Base-by-base conservation (phyloP, 148 eudicot genomes). In the Rhododendron molle region DNA sequence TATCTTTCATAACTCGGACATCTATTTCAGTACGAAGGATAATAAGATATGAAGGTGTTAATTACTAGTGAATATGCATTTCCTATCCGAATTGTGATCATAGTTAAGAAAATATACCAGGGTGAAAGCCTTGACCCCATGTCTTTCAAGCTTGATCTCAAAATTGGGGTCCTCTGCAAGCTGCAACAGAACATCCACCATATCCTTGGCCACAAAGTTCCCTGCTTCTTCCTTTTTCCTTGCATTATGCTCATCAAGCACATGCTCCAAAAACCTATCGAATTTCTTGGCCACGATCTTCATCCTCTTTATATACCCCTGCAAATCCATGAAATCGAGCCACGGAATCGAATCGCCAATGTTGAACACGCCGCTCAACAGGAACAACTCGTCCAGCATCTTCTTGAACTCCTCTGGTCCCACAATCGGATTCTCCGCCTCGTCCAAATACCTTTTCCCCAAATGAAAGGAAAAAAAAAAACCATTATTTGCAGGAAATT, bases 261-360 rank as follows among this genome's bases (percentile, higher is more conserved):
- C 99, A 87, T 91, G 93, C 85, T 97, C 99, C 92, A 95, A 84
- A 78, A 95, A 97, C 87, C 83, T 83, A 71, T 97, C 98, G 76
- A 97, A 93, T 74, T 95, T 94, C 92, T 90, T 95, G 36, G 92
- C 93, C 83, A 95, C 88, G 38, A 26, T 32, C 91, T 97, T 97
- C 99, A 97, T 97, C 89, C 98, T 95, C 91, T 93, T 95, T 36
- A 92, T 94, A 86, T 95, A 97, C 40, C 99, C 99, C 83, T 97
- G 98, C 86, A 97, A 86, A 86, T 97, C 99, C 86, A 97, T 32
- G 71, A 90, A 93, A 71, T 88, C 91, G 5, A 97, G 14, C 85
- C 91, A 92, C 8, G 98, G 94, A 0, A 97, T 94, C 88, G 89
- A 91, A 88, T 97, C 99, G 2, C 99, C 99, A 2, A 95, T 88